phyloP scores from a whole-genome alignment of 2,329 filamentous ascomycete species.

The Trichoderma afroharzianum region DNA sequence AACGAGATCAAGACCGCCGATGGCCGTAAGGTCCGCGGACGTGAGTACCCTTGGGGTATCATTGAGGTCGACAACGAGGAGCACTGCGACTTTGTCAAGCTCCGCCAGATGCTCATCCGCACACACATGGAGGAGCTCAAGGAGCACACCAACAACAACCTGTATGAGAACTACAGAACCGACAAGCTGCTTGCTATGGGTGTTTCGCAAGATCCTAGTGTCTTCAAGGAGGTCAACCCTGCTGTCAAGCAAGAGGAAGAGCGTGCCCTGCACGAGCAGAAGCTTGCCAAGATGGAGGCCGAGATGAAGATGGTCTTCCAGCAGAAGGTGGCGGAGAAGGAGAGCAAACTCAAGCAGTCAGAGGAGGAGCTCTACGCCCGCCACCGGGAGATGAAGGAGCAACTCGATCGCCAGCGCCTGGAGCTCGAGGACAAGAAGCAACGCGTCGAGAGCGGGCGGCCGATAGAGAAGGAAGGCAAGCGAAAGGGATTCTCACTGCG shows the following conservation, averaged over 20 bases:
- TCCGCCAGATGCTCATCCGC: conserved; percentile 98
- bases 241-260: conserved; percentile 99
- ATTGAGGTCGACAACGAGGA: conserved; percentile 99
- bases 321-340: conserved; percentile 98
- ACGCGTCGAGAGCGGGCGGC: conserved; percentile 89
- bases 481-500: conserved; percentile 99
- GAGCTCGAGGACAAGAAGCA: conserved; percentile 99
- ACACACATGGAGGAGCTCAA: conserved; percentile 99
- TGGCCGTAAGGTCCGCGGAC: conserved; percentile 92
- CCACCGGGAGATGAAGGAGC: conserved; percentile 99
- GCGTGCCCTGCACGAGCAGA: conserved; percentile 96
- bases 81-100: conserved; percentile 99
- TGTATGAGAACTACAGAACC: conserved; percentile 99
- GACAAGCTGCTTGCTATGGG: conserved; percentile 99
- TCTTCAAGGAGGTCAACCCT: conserved; percentile 99
- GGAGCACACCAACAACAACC: conserved; percentile 98
- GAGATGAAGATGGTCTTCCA: conserved; percentile 99
- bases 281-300: conserved; percentile 99
- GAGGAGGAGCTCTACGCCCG: conserved; percentile 98
- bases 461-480: conserved; percentile 96
- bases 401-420: conserved; percentile 88
- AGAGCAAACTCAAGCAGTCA: conserved; percentile 99
- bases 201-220: conserved; percentile 95
- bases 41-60: conserved; percentile 95
- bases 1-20: conserved; percentile 87